These are phyloP conservation scores for Mangifera indica DNA, from an alignment of 345 rosid species.

Conservation along the genomic window DNA sequence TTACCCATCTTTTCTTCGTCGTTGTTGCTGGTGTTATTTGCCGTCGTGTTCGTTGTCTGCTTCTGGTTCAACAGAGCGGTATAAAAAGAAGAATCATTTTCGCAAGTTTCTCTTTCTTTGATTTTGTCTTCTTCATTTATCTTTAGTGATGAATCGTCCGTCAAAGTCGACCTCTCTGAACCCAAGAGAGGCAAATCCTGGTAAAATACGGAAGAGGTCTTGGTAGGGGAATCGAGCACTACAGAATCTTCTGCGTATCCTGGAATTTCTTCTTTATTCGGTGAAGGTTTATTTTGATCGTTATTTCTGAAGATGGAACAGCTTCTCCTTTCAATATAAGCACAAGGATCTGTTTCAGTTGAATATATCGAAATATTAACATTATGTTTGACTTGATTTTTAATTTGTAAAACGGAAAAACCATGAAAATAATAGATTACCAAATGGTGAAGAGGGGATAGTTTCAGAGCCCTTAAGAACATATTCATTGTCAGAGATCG, in stretches of 20 bases:
- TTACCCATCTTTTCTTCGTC: constrained; percentile 10
- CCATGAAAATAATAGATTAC: too few species aligned
- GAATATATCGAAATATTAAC: too few species aligned
- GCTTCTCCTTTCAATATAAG: constrained; percentile 16
- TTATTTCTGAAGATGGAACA: constrained; percentile 16
- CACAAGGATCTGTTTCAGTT: constrained; percentile 24
- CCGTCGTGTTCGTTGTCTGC: neutral
- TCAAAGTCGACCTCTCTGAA: constrained; percentile 44
- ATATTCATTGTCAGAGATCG: constrained; percentile 69
- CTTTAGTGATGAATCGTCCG: constrained; percentile 33
- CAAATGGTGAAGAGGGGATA: constrained; percentile 10
- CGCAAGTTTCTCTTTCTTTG: constrained; percentile 3
- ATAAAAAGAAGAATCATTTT: constrained; percentile 1
- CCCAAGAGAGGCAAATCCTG: constrained; percentile 37
- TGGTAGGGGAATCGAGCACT: neutral
- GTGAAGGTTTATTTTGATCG: constrained; percentile 6
- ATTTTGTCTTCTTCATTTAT: constrained; percentile 21
- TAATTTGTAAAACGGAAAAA: too few species aligned
- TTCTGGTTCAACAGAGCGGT: constrained; percentile 5
- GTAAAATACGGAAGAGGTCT: constrained; percentile 17
- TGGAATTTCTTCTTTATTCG: neutral
- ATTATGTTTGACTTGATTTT: too few species aligned
- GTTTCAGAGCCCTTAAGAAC: constrained; percentile 72
- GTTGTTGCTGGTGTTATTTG: neutral
- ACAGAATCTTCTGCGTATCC: neutral